Evolutionary conservation across 2,329 filamentous ascomycete genomes (phyloP).

Genomic region (Alternaria sp.): DNA sequence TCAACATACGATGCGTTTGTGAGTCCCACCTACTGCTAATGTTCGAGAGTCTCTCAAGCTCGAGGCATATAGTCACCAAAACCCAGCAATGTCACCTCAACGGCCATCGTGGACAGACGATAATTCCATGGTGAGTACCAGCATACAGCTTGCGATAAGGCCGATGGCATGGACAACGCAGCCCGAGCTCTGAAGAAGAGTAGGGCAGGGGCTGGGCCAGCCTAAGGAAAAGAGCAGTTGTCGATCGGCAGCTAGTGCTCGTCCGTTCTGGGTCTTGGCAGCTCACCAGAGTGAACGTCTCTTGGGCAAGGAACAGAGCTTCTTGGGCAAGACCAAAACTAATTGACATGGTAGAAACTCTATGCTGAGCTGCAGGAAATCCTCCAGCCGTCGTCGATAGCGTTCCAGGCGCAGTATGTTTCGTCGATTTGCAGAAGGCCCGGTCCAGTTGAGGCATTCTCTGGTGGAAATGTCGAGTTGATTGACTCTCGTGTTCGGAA

Average conservation of each 20-base stretch:
- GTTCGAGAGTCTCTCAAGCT: not conserved
- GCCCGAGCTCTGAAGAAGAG: not conserved
- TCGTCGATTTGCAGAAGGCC: conserved; percentile 3
- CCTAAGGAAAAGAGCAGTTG: conserved; percentile 1
- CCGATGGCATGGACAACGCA: not conserved
- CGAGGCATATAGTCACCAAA: conserved; percentile 8
- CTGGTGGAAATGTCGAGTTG: not conserved
- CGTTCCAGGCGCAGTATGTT: not conserved
- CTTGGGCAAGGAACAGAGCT: not conserved
- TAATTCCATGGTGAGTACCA: not conserved
- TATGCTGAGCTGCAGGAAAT: not conserved
- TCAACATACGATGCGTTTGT: conserved; percentile 3
- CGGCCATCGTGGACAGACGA: not conserved
- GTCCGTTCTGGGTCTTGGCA: conserved; percentile 1
- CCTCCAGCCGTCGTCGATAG: not conserved
- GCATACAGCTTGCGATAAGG: not conserved
- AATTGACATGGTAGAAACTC: not conserved
- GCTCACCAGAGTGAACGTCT: conserved; percentile 11
- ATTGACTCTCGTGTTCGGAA: not conserved
- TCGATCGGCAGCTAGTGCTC: conserved; percentile 8
- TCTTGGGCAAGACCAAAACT: not conserved
- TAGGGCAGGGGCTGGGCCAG: not conserved
- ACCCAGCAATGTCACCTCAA: conserved; percentile 7
- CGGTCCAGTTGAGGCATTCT: not conserved
- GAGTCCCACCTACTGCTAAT: conserved; percentile 16